Conservation (phyloP, 371 early-diverging fungal species). For the Mucor mucedo region DNA sequence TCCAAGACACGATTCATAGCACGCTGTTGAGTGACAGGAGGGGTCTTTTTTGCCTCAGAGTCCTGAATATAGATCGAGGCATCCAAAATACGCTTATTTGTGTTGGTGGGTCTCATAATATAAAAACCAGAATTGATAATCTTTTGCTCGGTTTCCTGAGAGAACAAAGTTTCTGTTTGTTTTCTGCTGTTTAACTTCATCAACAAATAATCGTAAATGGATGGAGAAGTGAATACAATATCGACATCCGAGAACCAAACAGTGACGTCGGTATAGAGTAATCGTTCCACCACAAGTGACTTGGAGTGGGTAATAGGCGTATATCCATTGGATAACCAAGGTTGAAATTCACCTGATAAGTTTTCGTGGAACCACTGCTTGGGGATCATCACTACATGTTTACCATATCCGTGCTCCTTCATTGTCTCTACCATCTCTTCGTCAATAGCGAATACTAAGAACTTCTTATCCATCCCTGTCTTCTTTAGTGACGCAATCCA, state of each 20-base stretch:
- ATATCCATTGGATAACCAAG: constrained; percentile 34
- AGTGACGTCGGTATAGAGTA: constrained; percentile 39
- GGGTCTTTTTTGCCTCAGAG: constrained; percentile 30
- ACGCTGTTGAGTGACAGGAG: constrained; percentile 53
- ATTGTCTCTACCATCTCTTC: constrained; percentile 30
- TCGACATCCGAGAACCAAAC: constrained; percentile 61
- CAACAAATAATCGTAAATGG: constrained; percentile 46
- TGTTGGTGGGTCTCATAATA: constrained; percentile 49
- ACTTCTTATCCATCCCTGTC: constrained; percentile 33
- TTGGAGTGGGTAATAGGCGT: constrained; percentile 45
- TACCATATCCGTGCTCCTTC: constrained; percentile 29
- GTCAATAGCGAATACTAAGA: constrained; percentile 46
- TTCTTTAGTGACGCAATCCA: constrained; percentile 44
- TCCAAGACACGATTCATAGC: constrained; percentile 54
- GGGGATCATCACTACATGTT: constrained; percentile 39
- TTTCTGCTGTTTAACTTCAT: constrained; percentile 41
- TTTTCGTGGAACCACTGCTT: constrained; percentile 39
- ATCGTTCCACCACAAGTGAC: constrained; percentile 42
- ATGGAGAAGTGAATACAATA: constrained; percentile 49
- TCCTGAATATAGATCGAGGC: constrained; percentile 52
- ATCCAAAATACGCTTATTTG: constrained; percentile 48
- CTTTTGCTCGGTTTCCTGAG: constrained; percentile 51
- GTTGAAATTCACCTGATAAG: constrained; percentile 32
- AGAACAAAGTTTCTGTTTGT: constrained; percentile 44
- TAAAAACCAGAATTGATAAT: constrained; percentile 56